Conservation (phyloP, 345 rosid species). For the Eucalyptus caleyi region DNA sequence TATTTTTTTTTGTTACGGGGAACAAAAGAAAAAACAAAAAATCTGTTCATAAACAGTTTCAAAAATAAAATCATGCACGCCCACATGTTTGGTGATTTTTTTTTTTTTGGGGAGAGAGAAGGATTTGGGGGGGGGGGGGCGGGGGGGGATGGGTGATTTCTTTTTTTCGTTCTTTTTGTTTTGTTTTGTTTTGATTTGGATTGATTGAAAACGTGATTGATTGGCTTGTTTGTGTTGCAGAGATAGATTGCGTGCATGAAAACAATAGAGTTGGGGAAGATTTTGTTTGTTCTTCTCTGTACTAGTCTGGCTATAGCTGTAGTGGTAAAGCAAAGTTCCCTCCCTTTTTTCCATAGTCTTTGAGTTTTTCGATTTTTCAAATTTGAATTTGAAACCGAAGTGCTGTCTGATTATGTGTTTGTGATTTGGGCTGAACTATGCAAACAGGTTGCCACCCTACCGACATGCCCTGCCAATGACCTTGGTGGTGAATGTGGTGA, state of each 20-base stretch:
- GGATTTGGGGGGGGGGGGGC: neutral
- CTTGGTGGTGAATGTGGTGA: slow-evolving; percentile 39
- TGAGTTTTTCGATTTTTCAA: neutral
- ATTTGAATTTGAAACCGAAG: neutral
- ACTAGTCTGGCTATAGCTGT: neutral
- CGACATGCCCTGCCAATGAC: slow-evolving; percentile 63
- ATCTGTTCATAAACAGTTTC: too few species aligned
- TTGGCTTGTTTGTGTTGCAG: neutral
- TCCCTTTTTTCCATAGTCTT: neutral
- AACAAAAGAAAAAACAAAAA: too few species aligned
- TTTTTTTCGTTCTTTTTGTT: neutral
- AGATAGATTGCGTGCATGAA: neutral
- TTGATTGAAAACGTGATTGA: neutral
- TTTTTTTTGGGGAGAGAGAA: neutral
- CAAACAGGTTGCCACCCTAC: slow-evolving; percentile 44
- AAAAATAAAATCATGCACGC: too few species aligned
- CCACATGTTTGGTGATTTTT: neutral
- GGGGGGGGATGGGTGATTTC: neutral
- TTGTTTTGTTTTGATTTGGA: neutral
- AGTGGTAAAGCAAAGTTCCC: neutral
- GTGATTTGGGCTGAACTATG: neutral
- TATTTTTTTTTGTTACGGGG: too few species aligned
- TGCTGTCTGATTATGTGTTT: neutral
- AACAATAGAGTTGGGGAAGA: neutral
- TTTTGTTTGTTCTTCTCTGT: neutral